Evolutionary conservation across 345 rosid genomes (phyloP), one percentile per base, ranked within the genome.

Genomic region (Acer saccharum): DNA sequence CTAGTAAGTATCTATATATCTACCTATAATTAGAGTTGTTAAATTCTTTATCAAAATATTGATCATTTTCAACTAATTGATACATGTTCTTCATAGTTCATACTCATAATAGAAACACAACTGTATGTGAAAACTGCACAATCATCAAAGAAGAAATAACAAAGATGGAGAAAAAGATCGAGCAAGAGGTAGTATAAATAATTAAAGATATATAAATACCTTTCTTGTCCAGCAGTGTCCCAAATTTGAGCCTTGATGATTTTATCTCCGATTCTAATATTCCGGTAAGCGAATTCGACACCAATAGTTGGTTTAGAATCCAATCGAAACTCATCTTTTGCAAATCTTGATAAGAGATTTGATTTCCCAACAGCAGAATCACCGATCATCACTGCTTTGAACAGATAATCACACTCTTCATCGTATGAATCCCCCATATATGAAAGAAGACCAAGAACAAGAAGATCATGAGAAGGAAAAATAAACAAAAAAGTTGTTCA

Each of bases 161-260:
- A 8, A 10, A 60, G 9, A 25, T 48, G 41, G 41, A 29, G 1
- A 14, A 1, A 8, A 43, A 61, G 13, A 20, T 43, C 35, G 6
- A 11, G 60, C 70, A 32, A 32, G 46, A 43, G 46, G 46, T 43
- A 43, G 46, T 7, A 43, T 43, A 32, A 32, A 43, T 43, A 43
- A 2, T 2, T 29, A 29, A 2, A 29, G 1, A 8, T 7, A 43
- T 43, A 43, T 43, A 43, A 7, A 2, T 86, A 93, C 98, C 98
- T 90, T 88, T 93, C 98, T 82, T 93, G 97, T 41, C 98, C 97
- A 58, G 98, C 98, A 5, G 98, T 93, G 80, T 93, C 98, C 98
- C 98, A 93, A 71, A 93, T 87, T 75, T 93, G 98, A 78, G 97
- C 91, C 65, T 90, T 93, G 89, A 94, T 87, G 83, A 90, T 84